Evolutionary conservation across 2,329 filamentous ascomycete genomes (phyloP), one percentile per base, ranked within the genome.

Genomic region (Coniochaeta hoffmannii): DNA sequence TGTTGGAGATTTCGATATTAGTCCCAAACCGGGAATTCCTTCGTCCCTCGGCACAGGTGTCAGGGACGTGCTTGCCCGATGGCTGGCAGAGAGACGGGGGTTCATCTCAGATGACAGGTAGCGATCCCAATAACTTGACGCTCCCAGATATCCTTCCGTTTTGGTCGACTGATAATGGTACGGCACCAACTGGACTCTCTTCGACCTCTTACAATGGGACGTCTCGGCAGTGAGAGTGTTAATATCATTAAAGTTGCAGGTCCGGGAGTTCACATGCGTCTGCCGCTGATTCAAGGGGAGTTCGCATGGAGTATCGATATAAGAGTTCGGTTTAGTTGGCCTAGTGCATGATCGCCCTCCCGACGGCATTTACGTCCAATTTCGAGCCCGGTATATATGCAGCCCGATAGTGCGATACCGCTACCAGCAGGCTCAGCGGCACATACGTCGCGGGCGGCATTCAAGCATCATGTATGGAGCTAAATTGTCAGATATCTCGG

Each of bases 1-100:
- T 58, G 54, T 57, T 50, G 51, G 32, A 36, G 2, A 53, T 55
- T n/a, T 52, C 56, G 34, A 56, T 30, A 58, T 57, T 55, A 32
- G 51, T 38, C 54, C 56, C 54, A 57, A 51, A 50, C 53, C 32
- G 50, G 50, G 50, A 54, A 52, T 49, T 52, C 26, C 24, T 53
- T 51, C 36, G 36, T 50, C 53, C n/a, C 22, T 15, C 41, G 10
- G 41, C 22, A 28, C 41, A 28, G n/a, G n/a, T n/a, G n/a, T n/a
- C n/a, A n/a, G 41, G 12, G 41, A 11, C 5, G 26, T 46, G 41
- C n/a, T 22, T 26, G 19, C 8, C 11, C 24, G 41, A 46, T 46
- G 12, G 24, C 24, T 19, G 22, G 17, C 36, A 5, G 24, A 26
- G 22, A 46, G 30, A 12, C 14, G 41, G 17, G 19, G 41, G 26